Evolutionary conservation across 495 filamentous ascomycete species (phyloP), one percentile per base, ranked within the genome.

Genomic region (Podospora fimiseda): DNA sequence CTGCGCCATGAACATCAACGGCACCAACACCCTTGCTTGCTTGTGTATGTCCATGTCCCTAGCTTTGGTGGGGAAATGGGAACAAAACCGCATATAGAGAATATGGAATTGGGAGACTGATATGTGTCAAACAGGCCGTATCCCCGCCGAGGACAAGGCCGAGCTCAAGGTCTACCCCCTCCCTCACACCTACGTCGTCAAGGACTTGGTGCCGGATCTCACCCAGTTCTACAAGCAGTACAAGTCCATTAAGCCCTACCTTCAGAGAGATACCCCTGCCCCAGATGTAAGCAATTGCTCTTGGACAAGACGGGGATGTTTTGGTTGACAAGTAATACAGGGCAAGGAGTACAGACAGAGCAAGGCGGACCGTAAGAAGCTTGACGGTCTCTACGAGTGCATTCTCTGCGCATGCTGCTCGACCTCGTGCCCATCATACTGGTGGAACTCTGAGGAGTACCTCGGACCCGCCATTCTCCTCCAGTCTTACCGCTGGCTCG

Each of bases 181-280:
- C 52, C 93, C 93, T 57, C 93, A 98, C 79, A 98, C 90, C 69
- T 98, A 95, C 78, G 87, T 97, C 60, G 92, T 98, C 74, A 98
- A 96, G 83, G 93, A 98, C 68, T 80, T 98, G 56, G 92, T 98
- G 11, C 92, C 93, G 44, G 93, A 98, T 70, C 74, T 98, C 59
- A 98, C 93, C 60, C 87, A 88, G 55, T 96, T 98, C 84, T 98
- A 98, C 86, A 96, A 96, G 79, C 93, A 98, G 80, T 98, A 98
- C 84, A 95, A 95, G 75, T 96, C 92, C 19, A 95, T 98, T 76
- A 95, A 98, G 81, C 93, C 93, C 6, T 98, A 95, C 68, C 86
- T 98, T 30, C 93, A 96, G 74, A 80, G 89, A 57, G 83, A 89
- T 55, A 90, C 86, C 27, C 82, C 84, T 37, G 71, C 86, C 14